phyloP scores from a whole-genome alignment of 179 eudicot genomes.

The Dionaea muscipula region DNA sequence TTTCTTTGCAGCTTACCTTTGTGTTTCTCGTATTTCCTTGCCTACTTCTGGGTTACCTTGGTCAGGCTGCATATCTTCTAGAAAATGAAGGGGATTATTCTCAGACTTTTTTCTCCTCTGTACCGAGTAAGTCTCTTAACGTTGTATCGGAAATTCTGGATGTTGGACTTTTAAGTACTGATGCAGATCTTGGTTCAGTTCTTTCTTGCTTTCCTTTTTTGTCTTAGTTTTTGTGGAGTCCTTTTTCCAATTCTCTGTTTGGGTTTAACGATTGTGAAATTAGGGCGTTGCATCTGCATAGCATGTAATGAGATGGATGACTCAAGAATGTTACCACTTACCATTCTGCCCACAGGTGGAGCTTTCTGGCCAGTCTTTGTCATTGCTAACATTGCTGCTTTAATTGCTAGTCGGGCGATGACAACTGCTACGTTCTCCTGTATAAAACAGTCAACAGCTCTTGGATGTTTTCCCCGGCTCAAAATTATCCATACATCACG shows the following conservation, averaged over 20 bases:
- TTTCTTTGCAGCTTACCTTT: conserved; percentile 74
- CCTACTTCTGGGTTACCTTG: conserved; percentile 90
- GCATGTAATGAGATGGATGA: neutral
- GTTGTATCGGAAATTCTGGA: neutral
- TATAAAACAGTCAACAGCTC: conserved; percentile 85
- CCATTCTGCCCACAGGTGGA: conserved; percentile 40
- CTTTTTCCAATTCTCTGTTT: neutral
- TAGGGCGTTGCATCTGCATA: neutral
- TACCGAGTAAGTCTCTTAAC: conserved; percentile 52
- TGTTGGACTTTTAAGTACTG: neutral
- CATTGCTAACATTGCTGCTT: conserved; percentile 83
- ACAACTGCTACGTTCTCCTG: conserved; percentile 96
- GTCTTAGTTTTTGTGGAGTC: conserved; percentile 1
- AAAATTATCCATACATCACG: conserved; percentile 93
- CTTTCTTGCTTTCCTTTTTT: no score
- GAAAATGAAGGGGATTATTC: conserved; percentile 53
- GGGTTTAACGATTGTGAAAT: neutral
- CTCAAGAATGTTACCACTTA: neutral
- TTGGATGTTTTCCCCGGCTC: conserved; percentile 96
- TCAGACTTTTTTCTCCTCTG: conserved; percentile 70
- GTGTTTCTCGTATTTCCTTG: conserved; percentile 87
- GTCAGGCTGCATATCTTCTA: conserved; percentile 97
- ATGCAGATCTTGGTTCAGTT: no score
- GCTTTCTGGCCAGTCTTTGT: conserved; percentile 85
- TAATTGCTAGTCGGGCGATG: conserved; percentile 94